A percentile compares a stretch with the other conserved stretches of the same genome.
Evolutionary conservation across 306 rosid species (phyloP).

Genomic region (Betula pendula): DNA sequence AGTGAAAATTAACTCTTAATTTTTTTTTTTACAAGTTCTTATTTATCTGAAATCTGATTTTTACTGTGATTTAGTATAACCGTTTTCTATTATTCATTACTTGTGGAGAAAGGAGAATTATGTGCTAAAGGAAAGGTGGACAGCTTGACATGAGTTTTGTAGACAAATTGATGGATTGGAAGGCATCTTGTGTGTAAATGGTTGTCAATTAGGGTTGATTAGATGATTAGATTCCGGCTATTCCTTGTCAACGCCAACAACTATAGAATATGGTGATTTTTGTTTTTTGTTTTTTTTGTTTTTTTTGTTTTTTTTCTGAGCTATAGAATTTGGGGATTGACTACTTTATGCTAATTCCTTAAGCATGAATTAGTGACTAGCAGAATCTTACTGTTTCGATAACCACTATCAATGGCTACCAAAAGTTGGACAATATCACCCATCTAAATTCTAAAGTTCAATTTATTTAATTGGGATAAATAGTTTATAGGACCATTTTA

Average conservation of each 20-base stretch:
- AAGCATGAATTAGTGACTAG: not conserved
- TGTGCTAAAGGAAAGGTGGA: no score
- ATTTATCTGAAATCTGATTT: no score
- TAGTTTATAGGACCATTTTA: not conserved
- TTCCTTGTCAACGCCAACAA: not conserved
- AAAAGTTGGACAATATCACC: not conserved
- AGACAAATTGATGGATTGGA: no score
- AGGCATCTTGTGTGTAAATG: not conserved
- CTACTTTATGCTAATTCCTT: not conserved
- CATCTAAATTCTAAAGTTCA: not conserved
- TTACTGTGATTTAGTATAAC: no score
- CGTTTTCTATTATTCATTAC: no score
- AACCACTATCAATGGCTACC: not conserved
- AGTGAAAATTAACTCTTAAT: no score
- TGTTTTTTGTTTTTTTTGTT: no score
- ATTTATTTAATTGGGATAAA: not conserved
- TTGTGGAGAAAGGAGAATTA: no score
- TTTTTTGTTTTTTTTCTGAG: not conserved
- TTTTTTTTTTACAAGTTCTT: no score
- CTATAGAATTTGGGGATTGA: not conserved
- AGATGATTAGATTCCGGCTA: not conserved
- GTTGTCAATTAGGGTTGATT: slow-evolving; percentile 2
- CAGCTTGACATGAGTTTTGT: no score
- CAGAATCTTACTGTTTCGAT: not conserved
- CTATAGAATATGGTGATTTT: no score